Conservation (phyloP, 305 asterid genomes). For the Fraxinus albicans region DNA sequence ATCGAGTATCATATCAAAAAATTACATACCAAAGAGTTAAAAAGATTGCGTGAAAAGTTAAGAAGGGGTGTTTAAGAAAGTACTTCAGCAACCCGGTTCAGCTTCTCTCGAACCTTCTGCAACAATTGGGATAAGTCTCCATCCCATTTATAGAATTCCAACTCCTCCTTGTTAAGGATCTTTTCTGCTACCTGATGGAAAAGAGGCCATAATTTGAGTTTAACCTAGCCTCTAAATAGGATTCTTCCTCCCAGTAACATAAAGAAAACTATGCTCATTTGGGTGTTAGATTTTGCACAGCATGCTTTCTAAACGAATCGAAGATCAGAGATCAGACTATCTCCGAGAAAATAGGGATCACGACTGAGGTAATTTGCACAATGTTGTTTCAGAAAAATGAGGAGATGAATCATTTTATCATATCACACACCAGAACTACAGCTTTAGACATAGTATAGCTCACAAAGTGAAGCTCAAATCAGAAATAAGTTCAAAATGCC, state of each 20-base stretch:
- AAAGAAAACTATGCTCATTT: background rate
- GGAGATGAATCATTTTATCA: no score
- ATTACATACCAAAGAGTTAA: background rate
- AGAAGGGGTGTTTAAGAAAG: background rate
- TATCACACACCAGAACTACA: no score
- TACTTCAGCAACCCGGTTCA: conserved; percentile 85
- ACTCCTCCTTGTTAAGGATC: conserved; percentile 67
- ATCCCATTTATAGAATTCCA: conserved; percentile 97
- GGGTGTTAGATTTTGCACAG: background rate
- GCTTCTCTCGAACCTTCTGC: conserved; percentile 85
- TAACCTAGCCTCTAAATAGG: background rate
- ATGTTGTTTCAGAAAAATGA: no score
- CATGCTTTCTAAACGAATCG: background rate
- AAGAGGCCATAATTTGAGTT: conserved; percentile 1
- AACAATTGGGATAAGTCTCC: conserved; percentile 74
- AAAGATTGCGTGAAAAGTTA: background rate
- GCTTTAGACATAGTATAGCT: no score
- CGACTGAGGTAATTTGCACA: no score
- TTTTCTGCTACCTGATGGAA: conserved; percentile 70
- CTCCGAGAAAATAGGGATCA: no score
- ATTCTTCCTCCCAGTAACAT: background rate
- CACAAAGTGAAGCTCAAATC: no score
- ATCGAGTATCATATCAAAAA: background rate
- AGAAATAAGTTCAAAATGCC: background rate
- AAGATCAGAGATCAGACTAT: no score